A percentile compares a stretch with the other conserved stretches of the same genome.
Conservation (phyloP, 179 eudicot genomes). For the Silene vulgaris region DNA sequence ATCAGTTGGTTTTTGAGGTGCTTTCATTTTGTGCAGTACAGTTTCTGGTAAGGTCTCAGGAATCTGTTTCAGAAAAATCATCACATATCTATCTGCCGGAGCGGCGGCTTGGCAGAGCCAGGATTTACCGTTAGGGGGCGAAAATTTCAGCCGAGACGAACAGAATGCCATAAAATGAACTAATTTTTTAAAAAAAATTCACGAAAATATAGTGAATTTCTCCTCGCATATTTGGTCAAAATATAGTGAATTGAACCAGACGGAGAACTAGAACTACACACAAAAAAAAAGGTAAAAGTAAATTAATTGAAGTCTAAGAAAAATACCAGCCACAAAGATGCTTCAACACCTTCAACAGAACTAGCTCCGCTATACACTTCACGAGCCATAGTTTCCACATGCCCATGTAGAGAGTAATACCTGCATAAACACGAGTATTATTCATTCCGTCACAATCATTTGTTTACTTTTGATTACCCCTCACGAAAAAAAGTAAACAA, state of each 20-base stretch:
- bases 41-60: conserved; percentile 54
- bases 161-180: too few species aligned
- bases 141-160: too few species aligned
- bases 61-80: conserved; percentile 30
- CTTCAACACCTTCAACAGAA: conserved; percentile 57
- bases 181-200: too few species aligned
- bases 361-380: conserved; percentile 54
- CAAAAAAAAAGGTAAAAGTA: too few species aligned
- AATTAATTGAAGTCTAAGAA: too few species aligned
- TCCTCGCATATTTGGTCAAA: too few species aligned
- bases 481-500: too few species aligned
- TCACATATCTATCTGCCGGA: neutral
- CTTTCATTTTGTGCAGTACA: conserved; percentile 54
- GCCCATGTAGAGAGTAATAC: conserved; percentile 50
- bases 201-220: too few species aligned
- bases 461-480: neutral
- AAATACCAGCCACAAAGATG: conserved; percentile 50
- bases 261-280: too few species aligned
- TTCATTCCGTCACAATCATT: neutral
- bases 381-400: conserved; percentile 57
- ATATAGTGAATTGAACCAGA: too few species aligned
- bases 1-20: conserved; percentile 51
- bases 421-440: conserved; percentile 23
- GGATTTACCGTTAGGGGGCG: neutral
- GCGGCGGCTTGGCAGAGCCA: neutral